Conservation (phyloP, 441 rosid species). For the Aleurites moluccanus region DNA sequence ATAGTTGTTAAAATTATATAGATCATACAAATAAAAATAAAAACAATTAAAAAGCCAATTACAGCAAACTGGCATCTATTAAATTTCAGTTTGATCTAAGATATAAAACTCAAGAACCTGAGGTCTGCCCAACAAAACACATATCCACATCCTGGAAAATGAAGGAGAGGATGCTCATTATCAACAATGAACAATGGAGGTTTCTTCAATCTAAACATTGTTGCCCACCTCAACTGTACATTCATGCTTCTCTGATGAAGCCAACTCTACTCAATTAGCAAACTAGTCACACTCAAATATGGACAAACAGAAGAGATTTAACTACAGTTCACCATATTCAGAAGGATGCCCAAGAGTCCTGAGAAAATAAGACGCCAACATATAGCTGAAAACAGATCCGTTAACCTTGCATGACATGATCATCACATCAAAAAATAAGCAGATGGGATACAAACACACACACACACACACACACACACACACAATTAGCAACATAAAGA, state of each 20-base stretch:
- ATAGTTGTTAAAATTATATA: too few relatives aligned
- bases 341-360: neutral
- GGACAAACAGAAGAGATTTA: constrained; percentile 3
- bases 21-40: neutral
- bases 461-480: too few relatives aligned
- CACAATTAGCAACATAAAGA: neutral
- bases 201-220: neutral
- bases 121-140: neutral
- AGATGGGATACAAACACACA: neutral
- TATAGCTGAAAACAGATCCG: constrained; percentile 12
- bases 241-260: constrained; percentile 17
- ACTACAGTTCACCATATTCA: constrained; percentile 12
- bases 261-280: constrained; percentile 16
- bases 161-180: constrained; percentile 3
- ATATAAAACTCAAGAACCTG: neutral
- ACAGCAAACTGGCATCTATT: neutral
- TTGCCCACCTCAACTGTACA: constrained; percentile 15
- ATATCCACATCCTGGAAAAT: neutral
- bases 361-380: neutral
- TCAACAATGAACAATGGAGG: neutral
- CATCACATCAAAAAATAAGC: constrained; percentile 6
- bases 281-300: constrained; percentile 10
- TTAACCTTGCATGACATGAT: constrained; percentile 32
- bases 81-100: neutral
- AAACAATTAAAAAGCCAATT: neutral